Percentiles rank a stretch among this genome's conserved stretches.
Conservation (phyloP, 2,329 filamentous ascomycete species). For the Beauveria rudraprayagi region DNA sequence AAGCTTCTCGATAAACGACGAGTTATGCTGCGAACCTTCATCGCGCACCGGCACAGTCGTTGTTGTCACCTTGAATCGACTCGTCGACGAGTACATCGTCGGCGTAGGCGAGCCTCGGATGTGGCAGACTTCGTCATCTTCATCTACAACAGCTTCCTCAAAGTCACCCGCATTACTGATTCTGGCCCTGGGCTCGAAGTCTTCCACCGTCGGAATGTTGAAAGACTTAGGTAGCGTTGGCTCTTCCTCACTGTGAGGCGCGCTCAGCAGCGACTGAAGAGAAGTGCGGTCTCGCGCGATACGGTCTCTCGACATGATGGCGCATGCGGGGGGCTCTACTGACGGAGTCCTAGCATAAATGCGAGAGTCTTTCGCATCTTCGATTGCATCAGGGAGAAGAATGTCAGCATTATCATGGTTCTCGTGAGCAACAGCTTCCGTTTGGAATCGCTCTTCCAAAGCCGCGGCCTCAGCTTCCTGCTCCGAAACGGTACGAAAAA, state of each 20-base stretch:
- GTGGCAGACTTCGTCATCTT: background rate
- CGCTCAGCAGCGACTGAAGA: conserved; percentile 53
- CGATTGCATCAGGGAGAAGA: conserved; percentile 18
- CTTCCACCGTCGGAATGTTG: conserved; percentile 30
- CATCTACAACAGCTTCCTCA: conserved; percentile 9
- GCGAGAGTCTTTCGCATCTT: conserved; percentile 26
- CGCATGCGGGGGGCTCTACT: conserved; percentile 53
- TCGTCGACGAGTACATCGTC: conserved; percentile 25
- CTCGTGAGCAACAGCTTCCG: conserved; percentile 20
- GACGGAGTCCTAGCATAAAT: conserved; percentile 53
- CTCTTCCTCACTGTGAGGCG: conserved; percentile 35
- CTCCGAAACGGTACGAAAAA: conserved; percentile 53
- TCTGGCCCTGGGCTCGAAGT: conserved; percentile 8
- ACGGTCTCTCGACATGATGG: conserved; percentile 47
- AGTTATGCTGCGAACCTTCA: conserved; percentile 29
- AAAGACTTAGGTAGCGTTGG: conserved; percentile 30
- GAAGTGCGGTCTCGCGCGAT: conserved; percentile 47
- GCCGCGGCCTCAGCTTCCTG: conserved; percentile 43
- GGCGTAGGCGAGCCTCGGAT: conserved; percentile 33
- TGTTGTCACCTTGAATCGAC: conserved; percentile 39
- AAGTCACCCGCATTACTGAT: background rate
- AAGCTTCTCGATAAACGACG: conserved; percentile 36
- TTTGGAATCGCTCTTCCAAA: conserved; percentile 25
- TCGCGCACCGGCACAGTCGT: conserved; percentile 46
- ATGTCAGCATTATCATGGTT: conserved; percentile 17